Evolutionary conservation across 2,329 filamentous ascomycete genomes (phyloP), one percentile per base, ranked within the genome.

Genomic region (Colletotrichum caudatum): DNA sequence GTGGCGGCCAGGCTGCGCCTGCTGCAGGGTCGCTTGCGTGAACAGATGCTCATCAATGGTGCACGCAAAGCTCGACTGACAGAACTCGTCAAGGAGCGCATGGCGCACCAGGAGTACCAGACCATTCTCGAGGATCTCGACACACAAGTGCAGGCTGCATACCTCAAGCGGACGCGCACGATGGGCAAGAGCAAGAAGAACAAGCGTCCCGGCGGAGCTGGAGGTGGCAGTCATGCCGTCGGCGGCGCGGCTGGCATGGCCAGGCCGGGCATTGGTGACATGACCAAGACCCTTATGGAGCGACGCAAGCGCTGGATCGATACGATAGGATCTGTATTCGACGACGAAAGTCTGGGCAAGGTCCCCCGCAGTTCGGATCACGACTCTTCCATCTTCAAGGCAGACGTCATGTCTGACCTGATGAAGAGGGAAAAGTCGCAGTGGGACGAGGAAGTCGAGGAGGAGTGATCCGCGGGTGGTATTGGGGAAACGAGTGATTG

Each of bases 71-170:
- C 94, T 8, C 90, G 95, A 2, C 86, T 99, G 14, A 90, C 94
- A 1, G 95, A 98, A 48, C 87, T 98, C 37, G 94, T 96, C 9
- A 93, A 94, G 76, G 95, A 97, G 80, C 91, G 94, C 75, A 95
- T 99, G 90, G 96, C 96, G 0, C 92, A 96, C 82, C 96, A 99
- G 79, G 96, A 99, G 80, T 99, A 97, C 84, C 93, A 92, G 80
- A 98, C 94, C 67, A 99, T 99, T 76, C 92, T 97, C 62, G 96
- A 99, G 79, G 96, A 99, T 80, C 90, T 99, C 29, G 96, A 99
- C 84, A 91, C 91, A 53, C 96, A 98, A 80, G 94, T 98, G 53
- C 95, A 98, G 78, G 92, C 94, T 63, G 95, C 96, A 4, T 99
- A 98, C 78, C 90, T 97, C 56, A 99, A 99, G 84, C 93, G 96